Percentiles rank a stretch among this genome's conserved stretches.
These are phyloP conservation scores for Leucogyrophana mollusca DNA, from an alignment of 768 basidiomycete genomes.

Conservation along the genomic window DNA sequence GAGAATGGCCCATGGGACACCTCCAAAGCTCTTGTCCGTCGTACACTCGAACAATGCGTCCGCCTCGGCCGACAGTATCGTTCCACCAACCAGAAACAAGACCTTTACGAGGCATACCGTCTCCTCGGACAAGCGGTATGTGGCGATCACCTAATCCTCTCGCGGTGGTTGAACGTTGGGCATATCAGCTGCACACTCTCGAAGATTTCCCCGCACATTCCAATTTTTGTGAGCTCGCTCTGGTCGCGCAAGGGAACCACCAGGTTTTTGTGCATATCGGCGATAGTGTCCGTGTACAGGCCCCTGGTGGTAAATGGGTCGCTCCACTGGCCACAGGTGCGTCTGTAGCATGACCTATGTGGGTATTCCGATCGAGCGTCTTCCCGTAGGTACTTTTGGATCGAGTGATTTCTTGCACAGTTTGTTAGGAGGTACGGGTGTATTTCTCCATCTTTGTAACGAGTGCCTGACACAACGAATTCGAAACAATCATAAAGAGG, in stretches of 20 bases:
- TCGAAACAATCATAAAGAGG: constrained; percentile 46
- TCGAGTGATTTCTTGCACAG: constrained; percentile 79
- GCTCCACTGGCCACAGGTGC: constrained; percentile 78
- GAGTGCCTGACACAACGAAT: background rate
- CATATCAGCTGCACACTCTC: constrained; percentile 63
- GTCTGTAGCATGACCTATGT: background rate
- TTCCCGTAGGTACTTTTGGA: constrained; percentile 62
- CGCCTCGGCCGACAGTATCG: constrained; percentile 69
- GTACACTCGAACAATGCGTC: constrained; percentile 76
- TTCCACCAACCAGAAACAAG: constrained; percentile 54
- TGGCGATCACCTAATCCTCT: constrained; percentile 26
- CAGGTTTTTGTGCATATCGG: constrained; percentile 89
- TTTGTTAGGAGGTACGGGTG: constrained; percentile 61
- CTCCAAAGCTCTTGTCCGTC: constrained; percentile 72
- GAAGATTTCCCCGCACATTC: constrained; percentile 91
- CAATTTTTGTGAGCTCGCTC: constrained; percentile 84
- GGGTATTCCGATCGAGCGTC: background rate
- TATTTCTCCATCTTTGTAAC: background rate
- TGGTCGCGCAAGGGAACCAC: constrained; percentile 69
- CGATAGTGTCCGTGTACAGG: constrained; percentile 69
- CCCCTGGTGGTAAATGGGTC: constrained; percentile 72
- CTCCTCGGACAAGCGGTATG: constrained; percentile 70
- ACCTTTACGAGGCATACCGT: constrained; percentile 77
- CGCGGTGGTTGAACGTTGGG: constrained; percentile 9
- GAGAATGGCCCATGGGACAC: constrained; percentile 86